Conservation (phyloP, 208 protist species). For the Crithidia thermophila region DNA sequence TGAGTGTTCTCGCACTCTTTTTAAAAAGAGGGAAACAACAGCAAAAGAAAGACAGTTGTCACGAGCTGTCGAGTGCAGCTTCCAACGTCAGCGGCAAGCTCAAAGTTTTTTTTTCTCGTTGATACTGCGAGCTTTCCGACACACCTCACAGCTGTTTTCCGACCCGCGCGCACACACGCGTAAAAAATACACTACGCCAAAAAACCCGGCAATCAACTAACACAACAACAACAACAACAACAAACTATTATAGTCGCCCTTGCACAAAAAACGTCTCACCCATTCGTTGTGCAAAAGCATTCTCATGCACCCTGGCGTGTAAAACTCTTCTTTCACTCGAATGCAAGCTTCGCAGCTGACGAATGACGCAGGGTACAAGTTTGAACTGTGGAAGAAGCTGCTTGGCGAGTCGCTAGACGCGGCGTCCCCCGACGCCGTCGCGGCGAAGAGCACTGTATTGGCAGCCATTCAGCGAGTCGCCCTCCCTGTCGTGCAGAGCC, state of each 20-base stretch:
- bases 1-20: too few species aligned
- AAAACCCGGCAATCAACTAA: too few species aligned
- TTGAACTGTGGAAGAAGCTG: conserved; percentile 64
- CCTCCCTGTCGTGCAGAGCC: conserved; percentile 34
- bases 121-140: too few species aligned
- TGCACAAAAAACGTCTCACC: background rate
- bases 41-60: too few species aligned
- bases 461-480: conserved; percentile 40
- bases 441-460: background rate
- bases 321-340: background rate
- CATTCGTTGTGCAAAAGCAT: conserved; percentile 3
- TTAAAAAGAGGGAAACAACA: too few species aligned
- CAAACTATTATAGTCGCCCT: background rate
- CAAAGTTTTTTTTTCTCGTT: too few species aligned
- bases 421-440: background rate
- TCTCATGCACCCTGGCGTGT: background rate
- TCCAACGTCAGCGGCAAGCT: too few species aligned
- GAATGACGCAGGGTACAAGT: conserved; percentile 78
- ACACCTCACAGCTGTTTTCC: too few species aligned
- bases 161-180: too few species aligned
- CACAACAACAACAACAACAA: background rate
- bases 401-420: conserved; percentile 4
- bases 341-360: conserved; percentile 59
- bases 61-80: too few species aligned
- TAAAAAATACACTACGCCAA: too few species aligned